These are phyloP conservation scores for Botrytis paeoniae DNA, from an alignment of 2,329 filamentous ascomycete genomes.

Conservation along the genomic window DNA sequence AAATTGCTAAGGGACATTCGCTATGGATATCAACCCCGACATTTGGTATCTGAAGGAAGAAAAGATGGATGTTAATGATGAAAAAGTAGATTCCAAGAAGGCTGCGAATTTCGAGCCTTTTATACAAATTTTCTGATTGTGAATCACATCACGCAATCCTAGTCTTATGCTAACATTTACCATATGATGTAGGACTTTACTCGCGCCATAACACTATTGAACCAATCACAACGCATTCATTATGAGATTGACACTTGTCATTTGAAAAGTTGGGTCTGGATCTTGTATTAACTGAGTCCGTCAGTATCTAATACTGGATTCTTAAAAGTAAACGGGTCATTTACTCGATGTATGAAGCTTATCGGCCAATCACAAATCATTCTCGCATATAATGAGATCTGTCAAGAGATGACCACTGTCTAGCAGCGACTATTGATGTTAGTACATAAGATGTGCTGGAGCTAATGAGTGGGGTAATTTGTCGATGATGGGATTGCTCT, in stretches of 20 bases:
- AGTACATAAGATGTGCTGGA: background rate
- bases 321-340: background rate
- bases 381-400: background rate
- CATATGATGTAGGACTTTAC: background rate
- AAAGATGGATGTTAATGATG: background rate
- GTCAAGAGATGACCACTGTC: background rate
- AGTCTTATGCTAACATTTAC: background rate
- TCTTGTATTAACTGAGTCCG: background rate
- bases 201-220: background rate
- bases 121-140: background rate
- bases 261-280: background rate
- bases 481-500: background rate
- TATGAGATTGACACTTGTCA: background rate
- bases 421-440: background rate
- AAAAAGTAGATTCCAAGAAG: background rate
- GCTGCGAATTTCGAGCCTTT: background rate
- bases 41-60: background rate
- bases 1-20: background rate
- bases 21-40: too few species aligned
- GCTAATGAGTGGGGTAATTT: background rate
- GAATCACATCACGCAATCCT: background rate
- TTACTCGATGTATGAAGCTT: background rate
- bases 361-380: background rate
- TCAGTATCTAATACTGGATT: background rate
- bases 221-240: background rate